Conservation (phyloP, 176 grass and related monocot species). For the Cenchrus americanus region DNA sequence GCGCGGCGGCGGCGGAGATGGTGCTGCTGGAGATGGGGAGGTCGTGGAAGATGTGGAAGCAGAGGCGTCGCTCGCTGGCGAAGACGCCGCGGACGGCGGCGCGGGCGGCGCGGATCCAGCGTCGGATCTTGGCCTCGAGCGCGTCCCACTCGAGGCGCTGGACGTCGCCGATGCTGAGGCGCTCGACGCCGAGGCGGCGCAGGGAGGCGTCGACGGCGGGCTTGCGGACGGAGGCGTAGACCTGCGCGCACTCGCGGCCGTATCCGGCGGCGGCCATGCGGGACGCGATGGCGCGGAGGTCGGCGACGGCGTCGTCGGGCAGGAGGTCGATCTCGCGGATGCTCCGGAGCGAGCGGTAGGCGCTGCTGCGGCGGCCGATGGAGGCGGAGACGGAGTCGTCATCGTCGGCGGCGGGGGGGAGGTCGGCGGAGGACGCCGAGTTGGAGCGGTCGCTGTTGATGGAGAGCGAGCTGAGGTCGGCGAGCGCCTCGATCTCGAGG, state of each 20-base stretch:
- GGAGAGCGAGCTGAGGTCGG: slow-evolving; percentile 58
- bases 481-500: slow-evolving; percentile 64
- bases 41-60: slow-evolving; percentile 57
- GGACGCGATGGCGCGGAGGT: slow-evolving; percentile 74
- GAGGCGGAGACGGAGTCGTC: slow-evolving; percentile 41
- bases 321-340: slow-evolving; percentile 94
- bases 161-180: slow-evolving; percentile 72
- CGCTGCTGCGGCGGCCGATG: slow-evolving; percentile 54
- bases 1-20: slow-evolving; percentile 9
- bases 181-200: slow-evolving; percentile 70
- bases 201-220: slow-evolving; percentile 71
- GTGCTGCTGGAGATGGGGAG: slow-evolving; percentile 39
- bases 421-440: slow-evolving; percentile 26
- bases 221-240: slow-evolving; percentile 74
- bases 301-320: slow-evolving; percentile 74
- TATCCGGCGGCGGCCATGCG: slow-evolving; percentile 81
- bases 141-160: slow-evolving; percentile 63
- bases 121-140: slow-evolving; percentile 70
- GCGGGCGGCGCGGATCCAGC: slow-evolving; percentile 72
- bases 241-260: slow-evolving; percentile 85
- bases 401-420: slow-evolving; percentile 28
- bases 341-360: slow-evolving; percentile 70
- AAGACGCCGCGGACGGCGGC: slow-evolving; percentile 74
- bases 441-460: slow-evolving; percentile 51
- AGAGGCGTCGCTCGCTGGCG: slow-evolving; percentile 74